A percentile compares a stretch with the other conserved stretches of the same genome.
Evolutionary conservation across 2,329 filamentous ascomycete genomes (phyloP).

Genomic region (Xylariaceae sp.): DNA sequence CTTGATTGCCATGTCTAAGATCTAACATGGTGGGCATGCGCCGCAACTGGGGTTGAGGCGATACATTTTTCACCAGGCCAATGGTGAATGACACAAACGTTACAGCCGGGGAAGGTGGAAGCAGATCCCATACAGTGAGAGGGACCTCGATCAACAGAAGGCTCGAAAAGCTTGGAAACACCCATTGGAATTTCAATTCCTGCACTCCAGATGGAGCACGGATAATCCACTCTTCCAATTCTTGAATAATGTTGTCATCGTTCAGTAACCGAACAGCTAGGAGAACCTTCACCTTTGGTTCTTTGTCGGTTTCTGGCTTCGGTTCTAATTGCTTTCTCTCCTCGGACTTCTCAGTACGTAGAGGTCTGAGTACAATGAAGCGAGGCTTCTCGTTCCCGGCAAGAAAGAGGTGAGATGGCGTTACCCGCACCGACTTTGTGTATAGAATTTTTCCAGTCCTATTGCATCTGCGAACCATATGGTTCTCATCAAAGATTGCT

Average conservation of each 20-base stretch:
- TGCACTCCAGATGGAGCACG: neutral
- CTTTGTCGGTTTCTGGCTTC: neutral
- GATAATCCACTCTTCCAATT: neutral
- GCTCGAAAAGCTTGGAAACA: neutral
- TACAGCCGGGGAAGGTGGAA: constrained; percentile 1
- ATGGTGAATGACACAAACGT: constrained; percentile 1
- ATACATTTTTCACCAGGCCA: too few relatives aligned
- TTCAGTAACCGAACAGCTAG: neutral
- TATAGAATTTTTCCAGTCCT: neutral
- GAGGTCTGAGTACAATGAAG: neutral
- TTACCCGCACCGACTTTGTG: neutral
- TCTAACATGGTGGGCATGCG: too few relatives aligned
- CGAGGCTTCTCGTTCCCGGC: constrained; percentile 4
- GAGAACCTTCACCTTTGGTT: neutral
- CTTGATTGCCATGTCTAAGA: too few relatives aligned
- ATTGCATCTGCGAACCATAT: neutral
- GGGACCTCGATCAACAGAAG: constrained; percentile 1
- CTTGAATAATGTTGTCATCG: neutral
- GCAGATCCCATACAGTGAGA: constrained; percentile 1
- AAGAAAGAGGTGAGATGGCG: constrained; percentile 2
- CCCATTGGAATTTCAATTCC: neutral
- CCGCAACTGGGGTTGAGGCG: too few relatives aligned
- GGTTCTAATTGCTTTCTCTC: neutral
- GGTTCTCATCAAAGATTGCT: neutral
- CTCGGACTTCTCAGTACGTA: neutral